phyloP scores from a whole-genome alignment of 306 rosid genomes.

The Mucuna pruriens region DNA sequence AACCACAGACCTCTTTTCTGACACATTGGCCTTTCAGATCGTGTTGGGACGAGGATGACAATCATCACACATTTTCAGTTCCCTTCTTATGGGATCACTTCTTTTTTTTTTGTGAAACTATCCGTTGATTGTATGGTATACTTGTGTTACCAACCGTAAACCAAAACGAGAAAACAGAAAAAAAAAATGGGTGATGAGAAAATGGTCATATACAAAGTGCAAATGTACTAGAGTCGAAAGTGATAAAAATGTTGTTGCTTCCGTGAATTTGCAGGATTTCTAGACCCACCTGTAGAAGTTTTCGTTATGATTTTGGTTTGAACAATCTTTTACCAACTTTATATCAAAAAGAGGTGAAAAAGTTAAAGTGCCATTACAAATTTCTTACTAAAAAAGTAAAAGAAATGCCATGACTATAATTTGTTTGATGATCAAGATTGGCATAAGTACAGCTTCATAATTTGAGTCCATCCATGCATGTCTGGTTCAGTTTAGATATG shows the following conservation, averaged over 20 bases:
- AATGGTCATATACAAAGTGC: constrained; percentile 3
- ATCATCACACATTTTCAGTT: constrained; percentile 36
- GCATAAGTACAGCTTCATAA: background rate
- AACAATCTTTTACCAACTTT: constrained; percentile 26
- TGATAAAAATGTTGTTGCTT: constrained; percentile 20
- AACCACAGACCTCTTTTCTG: constrained; percentile 30
- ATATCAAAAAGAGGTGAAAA: constrained; percentile 6
- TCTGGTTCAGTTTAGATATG: background rate
- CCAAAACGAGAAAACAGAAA: background rate
- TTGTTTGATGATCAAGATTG: constrained; percentile 9
- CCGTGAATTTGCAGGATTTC: constrained; percentile 38
- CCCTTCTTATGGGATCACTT: constrained; percentile 23
- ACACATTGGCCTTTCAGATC: constrained; percentile 55
- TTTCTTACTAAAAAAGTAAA: background rate
- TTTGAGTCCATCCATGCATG: background rate
- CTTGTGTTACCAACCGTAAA: background rate
- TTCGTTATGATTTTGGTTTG: constrained; percentile 29
- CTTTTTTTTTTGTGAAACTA: background rate
- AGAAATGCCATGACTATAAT: background rate
- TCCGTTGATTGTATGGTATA: background rate
- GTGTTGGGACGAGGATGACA: constrained; percentile 53
- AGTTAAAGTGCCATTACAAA: background rate
- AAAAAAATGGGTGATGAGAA: background rate
- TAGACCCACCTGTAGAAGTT: constrained; percentile 4
- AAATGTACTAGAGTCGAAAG: background rate